Evolutionary conservation across 2,329 filamentous ascomycete species (phyloP), one percentile per base, ranked within the genome.

Genomic region (Diplodia scrobiculata): DNA sequence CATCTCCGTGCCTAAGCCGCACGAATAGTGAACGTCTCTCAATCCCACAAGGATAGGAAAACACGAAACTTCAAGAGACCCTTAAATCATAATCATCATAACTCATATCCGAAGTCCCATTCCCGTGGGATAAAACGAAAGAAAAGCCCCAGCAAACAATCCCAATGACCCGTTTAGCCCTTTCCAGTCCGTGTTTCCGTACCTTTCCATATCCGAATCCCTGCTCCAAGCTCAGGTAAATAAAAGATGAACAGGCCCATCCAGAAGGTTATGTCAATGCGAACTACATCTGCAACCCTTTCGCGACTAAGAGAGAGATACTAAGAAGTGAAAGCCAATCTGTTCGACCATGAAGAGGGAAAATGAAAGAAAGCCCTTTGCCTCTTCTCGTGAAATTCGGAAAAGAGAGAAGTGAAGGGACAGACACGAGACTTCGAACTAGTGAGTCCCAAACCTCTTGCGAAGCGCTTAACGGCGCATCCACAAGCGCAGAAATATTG

Each of bases 31-130:
- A 25, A 25, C 25, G 25, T 48, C 27, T 27, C 38, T 48, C 21
- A 9, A 48, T 32, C 38, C 55, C 25, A 21, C 11, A 29, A 27
- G 4, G 9, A 10, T n/a, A 29, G 17, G 21, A 14, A 45, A 41
- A 32, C 41, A 45, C 6, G 21, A 59, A 59, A 1, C 3, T 32
- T 38, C 6, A 58, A 53, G 17, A 32, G 5, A 32, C 54, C 54
- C 54, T 59, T 59, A 34, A 19, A 55, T 55, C 55, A 60, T 60
- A 48, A 11, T 60, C 21, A 47, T 60, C 55, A 48, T 60, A 60
- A 60, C 13, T 60, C 55, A 60, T 60, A 48, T 48, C 38, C 54
- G 41, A 19, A 29, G 6, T 34, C 51, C 51, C 51, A 53, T 32
- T 45, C 41, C 41, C 2, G 41, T 45, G 41, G 41, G 41, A 45